These are phyloP conservation scores for Aristolochia californica DNA, from an alignment of 164 flowering plant species.

Conservation along the genomic window DNA sequence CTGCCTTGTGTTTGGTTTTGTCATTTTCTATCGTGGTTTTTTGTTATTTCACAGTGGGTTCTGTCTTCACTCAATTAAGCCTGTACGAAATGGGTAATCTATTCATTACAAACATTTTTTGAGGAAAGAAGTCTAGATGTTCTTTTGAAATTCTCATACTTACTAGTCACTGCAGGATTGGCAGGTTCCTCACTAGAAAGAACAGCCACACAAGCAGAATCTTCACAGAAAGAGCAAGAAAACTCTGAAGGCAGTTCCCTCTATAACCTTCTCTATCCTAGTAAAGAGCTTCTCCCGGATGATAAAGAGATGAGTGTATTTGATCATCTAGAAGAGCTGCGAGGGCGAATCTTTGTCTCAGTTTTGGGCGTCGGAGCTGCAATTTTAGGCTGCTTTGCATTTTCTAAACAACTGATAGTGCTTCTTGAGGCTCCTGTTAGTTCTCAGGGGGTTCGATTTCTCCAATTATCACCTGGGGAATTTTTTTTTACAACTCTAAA, in stretches of 20 bases:
- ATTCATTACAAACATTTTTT: too few relatives aligned
- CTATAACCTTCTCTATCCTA: slow-evolving; percentile 75
- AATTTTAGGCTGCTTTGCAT: slow-evolving; percentile 82
- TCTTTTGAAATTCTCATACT: too few relatives aligned
- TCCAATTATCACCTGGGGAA: slow-evolving; percentile 95
- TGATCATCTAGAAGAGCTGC: slow-evolving; percentile 93
- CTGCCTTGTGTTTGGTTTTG: too few relatives aligned
- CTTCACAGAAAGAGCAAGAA: slow-evolving; percentile 16
- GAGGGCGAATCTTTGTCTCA: slow-evolving; percentile 73
- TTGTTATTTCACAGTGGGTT: too few relatives aligned
- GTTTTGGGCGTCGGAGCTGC: slow-evolving; percentile 89
- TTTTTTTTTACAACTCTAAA: slow-evolving; percentile 95
- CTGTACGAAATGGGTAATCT: too few relatives aligned
- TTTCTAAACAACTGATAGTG: slow-evolving; percentile 70
- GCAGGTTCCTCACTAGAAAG: slow-evolving; percentile 18
- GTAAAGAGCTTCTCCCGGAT: slow-evolving; percentile 89
- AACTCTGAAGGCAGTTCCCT: slow-evolving; percentile 33
- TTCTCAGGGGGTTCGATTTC: slow-evolving; percentile 76
- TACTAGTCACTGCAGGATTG: background rate
- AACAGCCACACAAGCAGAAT: slow-evolving; percentile 21
- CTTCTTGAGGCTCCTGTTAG: slow-evolving; percentile 79
- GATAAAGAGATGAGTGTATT: slow-evolving; percentile 88
- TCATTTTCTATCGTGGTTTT: too few relatives aligned
- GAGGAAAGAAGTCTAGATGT: too few relatives aligned
- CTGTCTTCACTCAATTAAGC: too few relatives aligned